These are phyloP conservation scores for Comarum palustre DNA, from an alignment of 306 rosid genomes.

Conservation along the genomic window DNA sequence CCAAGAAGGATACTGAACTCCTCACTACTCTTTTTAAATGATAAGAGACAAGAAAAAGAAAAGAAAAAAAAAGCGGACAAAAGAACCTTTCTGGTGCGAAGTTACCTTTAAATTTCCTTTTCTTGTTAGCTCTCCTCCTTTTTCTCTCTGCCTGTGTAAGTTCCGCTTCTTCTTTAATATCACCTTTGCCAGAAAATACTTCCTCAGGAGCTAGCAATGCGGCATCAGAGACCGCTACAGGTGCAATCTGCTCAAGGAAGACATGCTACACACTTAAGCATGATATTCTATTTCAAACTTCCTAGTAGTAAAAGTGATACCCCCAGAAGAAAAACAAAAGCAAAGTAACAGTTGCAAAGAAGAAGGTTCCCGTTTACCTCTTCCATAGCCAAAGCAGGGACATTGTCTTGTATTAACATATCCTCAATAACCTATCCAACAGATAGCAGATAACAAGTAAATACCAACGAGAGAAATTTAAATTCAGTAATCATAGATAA, in stretches of 20 bases:
- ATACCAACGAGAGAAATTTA: neutral
- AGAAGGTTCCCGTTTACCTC: constrained; percentile 55
- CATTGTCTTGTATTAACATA: constrained; percentile 67
- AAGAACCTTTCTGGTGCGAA: neutral
- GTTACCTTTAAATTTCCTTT: constrained; percentile 83
- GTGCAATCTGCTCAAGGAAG: constrained; percentile 71
- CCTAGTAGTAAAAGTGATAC: neutral
- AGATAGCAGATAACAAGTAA: constrained; percentile 23
- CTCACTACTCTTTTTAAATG: neutral
- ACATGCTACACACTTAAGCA: constrained; percentile 28
- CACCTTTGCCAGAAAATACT: constrained; percentile 90
- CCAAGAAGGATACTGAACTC: neutral
- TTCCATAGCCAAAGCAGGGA: constrained; percentile 98
- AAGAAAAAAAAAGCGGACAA: neutral
- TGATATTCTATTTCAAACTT: constrained; percentile 2
- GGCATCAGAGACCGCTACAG: constrained; percentile 92
- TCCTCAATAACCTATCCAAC: constrained; percentile 78
- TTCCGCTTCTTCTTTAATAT: constrained; percentile 79
- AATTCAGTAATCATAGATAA: neutral
- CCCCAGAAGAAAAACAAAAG: neutral
- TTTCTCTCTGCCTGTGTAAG: constrained; percentile 86
- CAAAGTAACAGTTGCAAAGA: neutral
- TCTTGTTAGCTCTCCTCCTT: constrained; percentile 85
- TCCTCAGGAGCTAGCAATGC: constrained; percentile 99
- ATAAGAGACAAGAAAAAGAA: neutral